These are phyloP conservation scores for Trichoderma gamsii DNA, from an alignment of 495 filamentous ascomycete genomes.

Conservation along the genomic window DNA sequence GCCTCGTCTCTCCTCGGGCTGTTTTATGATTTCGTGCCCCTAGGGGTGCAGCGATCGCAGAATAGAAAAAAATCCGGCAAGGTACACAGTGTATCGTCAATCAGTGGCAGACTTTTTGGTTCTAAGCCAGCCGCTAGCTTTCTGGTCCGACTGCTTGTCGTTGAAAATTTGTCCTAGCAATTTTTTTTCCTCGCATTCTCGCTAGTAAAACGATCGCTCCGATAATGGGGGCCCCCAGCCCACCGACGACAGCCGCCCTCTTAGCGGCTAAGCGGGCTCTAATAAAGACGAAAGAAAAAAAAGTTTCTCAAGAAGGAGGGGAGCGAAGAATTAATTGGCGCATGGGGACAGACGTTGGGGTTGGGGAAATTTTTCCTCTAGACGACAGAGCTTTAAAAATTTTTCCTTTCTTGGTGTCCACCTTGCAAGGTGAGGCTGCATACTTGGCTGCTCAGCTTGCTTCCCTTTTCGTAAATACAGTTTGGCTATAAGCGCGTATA, in stretches of 20 bases:
- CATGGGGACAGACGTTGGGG: background rate
- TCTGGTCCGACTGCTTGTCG: background rate
- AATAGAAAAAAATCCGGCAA: background rate
- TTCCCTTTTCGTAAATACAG: background rate
- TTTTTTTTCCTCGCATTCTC: background rate
- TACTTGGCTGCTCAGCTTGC: background rate
- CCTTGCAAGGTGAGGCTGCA: background rate
- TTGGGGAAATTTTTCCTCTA: background rate
- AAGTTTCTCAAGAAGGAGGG: background rate
- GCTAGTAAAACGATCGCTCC: constrained; percentile 9
- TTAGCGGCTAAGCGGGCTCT: background rate
- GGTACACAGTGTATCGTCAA: constrained; percentile 5
- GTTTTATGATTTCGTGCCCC: background rate
- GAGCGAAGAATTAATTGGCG: background rate
- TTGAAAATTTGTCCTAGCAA: background rate
- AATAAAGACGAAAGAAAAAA: background rate
- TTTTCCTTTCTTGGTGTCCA: background rate
- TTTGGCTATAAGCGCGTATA: background rate
- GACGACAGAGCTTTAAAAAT: background rate
- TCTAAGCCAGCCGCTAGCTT: constrained; percentile 6
- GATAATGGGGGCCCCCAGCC: background rate
- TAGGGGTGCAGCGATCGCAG: background rate
- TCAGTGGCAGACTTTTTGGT: background rate
- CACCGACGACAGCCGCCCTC: background rate
- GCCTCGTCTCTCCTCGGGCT: constrained; percentile 1